phyloP scores from a whole-genome alignment of 805 yeast genomes.

The Nakazawaea ambrosiae region DNA sequence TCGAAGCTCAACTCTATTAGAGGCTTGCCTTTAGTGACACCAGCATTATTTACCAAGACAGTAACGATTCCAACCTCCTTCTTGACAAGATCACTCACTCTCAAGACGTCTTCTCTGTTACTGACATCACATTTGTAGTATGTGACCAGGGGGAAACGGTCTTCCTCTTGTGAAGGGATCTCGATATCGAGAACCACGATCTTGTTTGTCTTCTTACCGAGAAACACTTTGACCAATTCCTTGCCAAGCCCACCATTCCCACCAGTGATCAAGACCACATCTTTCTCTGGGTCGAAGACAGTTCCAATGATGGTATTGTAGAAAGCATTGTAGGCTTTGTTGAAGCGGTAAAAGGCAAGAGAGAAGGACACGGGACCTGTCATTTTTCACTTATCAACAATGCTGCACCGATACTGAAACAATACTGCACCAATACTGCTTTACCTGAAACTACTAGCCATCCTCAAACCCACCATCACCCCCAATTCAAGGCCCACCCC shows the following conservation, averaged over 20 bases:
- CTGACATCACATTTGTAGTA: conserved; percentile 72
- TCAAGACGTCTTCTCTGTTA: conserved; percentile 34
- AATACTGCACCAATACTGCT: too few relatives aligned
- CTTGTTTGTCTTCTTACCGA: conserved; percentile 29
- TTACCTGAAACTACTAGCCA: neutral
- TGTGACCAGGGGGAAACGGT: conserved; percentile 30
- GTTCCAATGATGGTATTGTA: conserved; percentile 42
- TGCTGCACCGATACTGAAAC: too few relatives aligned
- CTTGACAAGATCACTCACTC: conserved; percentile 31
- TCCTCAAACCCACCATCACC: too few relatives aligned
- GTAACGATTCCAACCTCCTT: conserved; percentile 53
- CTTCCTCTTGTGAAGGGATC: conserved; percentile 29
- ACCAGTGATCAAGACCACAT: conserved; percentile 75
- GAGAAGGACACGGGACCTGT: conserved; percentile 9
- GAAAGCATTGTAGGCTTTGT: conserved; percentile 20
- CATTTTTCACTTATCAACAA: conserved; percentile 1
- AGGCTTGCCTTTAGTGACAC: conserved; percentile 53
- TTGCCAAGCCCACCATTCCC: conserved; percentile 77
- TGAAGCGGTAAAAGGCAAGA: conserved; percentile 18
- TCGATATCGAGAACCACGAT: conserved; percentile 64
- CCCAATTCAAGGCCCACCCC: too few relatives aligned
- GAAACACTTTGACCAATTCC: conserved; percentile 46
- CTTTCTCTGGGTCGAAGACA: conserved; percentile 43
- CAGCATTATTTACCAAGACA: conserved; percentile 82
- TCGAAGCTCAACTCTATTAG: conserved; percentile 45